Base-by-base conservation (phyloP, 2,329 filamentous ascomycete species). In the Cordyceps cateniannulata region DNA sequence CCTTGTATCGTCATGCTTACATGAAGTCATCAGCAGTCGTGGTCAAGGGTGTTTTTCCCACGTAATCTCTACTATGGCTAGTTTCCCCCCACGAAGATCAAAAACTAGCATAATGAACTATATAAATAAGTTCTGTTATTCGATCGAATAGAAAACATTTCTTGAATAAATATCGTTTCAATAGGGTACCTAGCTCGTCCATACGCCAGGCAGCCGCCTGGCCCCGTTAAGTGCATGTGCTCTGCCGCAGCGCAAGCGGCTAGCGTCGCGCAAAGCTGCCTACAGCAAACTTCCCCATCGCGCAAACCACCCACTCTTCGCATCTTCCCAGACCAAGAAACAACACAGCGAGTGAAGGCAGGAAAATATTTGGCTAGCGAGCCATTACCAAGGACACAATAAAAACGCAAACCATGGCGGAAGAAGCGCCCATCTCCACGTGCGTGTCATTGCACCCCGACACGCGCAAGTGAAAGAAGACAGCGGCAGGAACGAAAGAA, bases 381-480 rank as follows among this genome's bases (percentile, higher is more conserved):
- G 38, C 3, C 18, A 42, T 18, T 35, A n/a, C 20, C 12, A 2
- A 25, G 10, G 22, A 29, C 12, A 18, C 24, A 45, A n/a, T 27
- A 22, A 45, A 45, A 45, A 35, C 4, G 42, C 47, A 25, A 59
- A 40, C n/a, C 16, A 77, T 77, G 75, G 68, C 75, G 65, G 74
- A 76, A 60, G 69, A 67, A 67, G 69, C 76, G 64, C 78, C 84
- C 63, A 81, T 85, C 69, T 80, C 84, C 75, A 87, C 85, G 85
- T 88, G 83, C 83, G 85, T 87, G 85, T 87, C 84, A 87, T 87
- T 87, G 84, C 83, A 87, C 84, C 77, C 75, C 81, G 85, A 86
- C 83, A 84, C 81, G 81, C 66, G 42, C 42, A 57, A 65, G 67
- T 48, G 71, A 53, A 52, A 64, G 18, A 16, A 12, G 48, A 29